phyloP scores from a whole-genome alignment of 768 basidiomycete species.

The Rhodosporidiobolus odoratus region DNA sequence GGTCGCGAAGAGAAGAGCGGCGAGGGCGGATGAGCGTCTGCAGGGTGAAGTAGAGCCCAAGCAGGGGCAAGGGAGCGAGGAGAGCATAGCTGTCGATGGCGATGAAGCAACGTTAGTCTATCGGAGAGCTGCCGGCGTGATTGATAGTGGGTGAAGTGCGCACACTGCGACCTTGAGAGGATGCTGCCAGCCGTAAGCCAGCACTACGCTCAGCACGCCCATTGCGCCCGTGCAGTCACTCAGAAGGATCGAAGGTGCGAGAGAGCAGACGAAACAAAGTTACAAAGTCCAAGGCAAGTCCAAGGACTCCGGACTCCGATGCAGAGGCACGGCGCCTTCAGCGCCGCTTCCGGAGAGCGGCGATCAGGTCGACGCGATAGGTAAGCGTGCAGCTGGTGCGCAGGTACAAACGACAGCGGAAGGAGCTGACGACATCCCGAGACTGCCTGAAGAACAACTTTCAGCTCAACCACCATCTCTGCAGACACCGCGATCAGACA shows the following conservation, averaged over 20 bases:
- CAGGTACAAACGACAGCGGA: too few species aligned
- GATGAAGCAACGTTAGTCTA: neutral
- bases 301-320: too few species aligned
- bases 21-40: constrained; percentile 8
- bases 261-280: neutral
- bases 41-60: neutral
- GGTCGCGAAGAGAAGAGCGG: constrained; percentile 1
- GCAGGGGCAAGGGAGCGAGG: neutral
- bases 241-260: neutral
- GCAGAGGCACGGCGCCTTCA: too few species aligned
- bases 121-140: neutral
- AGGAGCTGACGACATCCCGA: too few species aligned
- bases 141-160: neutral
- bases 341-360: too few species aligned
- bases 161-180: neutral
- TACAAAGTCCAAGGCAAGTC: too few species aligned
- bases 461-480: too few species aligned
- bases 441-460: too few species aligned
- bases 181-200: neutral
- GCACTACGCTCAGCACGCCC: neutral
- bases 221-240: neutral
- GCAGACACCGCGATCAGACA: too few species aligned
- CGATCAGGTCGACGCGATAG: too few species aligned
- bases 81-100: neutral
- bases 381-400: too few species aligned